Conservation (phyloP, 2,329 filamentous ascomycete species). For the Sporothrix schenckii region DNA sequence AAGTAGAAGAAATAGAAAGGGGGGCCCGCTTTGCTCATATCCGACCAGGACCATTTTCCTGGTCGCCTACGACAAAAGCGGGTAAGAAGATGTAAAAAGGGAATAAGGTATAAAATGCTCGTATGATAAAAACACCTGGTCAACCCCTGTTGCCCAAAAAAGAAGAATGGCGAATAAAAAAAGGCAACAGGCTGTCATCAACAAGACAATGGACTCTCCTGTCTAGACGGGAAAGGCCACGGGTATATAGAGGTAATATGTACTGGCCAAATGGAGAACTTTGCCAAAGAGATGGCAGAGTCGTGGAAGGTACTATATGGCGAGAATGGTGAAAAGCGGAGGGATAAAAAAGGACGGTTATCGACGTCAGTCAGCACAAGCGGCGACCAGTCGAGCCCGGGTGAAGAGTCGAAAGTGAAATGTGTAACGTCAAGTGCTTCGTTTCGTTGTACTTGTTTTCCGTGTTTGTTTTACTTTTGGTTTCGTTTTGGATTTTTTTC, state of each 20-base stretch:
- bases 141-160: conserved; percentile 13
- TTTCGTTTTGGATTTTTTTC: conserved; percentile 3
- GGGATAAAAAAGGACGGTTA: not conserved
- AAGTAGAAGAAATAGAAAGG: conserved; percentile 9
- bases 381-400: not conserved
- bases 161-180: not conserved
- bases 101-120: conserved; percentile 24
- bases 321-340: conserved; percentile 13
- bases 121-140: conserved; percentile 28
- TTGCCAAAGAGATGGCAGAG: conserved; percentile 27
- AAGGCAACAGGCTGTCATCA: conserved; percentile 23
- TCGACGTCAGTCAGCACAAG: conserved; percentile 13
- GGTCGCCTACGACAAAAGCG: not conserved
- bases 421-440: not conserved
- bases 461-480: conserved; percentile 1
- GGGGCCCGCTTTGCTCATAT: too few species aligned
- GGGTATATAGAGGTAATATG: conserved; percentile 26
- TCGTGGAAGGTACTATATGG: conserved; percentile 35
- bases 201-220: not conserved
- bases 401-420: conserved; percentile 14
- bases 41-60: not conserved
- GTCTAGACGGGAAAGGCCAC: not conserved
- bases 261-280: conserved; percentile 15
- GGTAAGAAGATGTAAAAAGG: conserved; percentile 5
- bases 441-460: conserved; percentile 9